Base-by-base conservation (phyloP, 768 basidiomycete species). In the Tricholomella constricta region DNA sequence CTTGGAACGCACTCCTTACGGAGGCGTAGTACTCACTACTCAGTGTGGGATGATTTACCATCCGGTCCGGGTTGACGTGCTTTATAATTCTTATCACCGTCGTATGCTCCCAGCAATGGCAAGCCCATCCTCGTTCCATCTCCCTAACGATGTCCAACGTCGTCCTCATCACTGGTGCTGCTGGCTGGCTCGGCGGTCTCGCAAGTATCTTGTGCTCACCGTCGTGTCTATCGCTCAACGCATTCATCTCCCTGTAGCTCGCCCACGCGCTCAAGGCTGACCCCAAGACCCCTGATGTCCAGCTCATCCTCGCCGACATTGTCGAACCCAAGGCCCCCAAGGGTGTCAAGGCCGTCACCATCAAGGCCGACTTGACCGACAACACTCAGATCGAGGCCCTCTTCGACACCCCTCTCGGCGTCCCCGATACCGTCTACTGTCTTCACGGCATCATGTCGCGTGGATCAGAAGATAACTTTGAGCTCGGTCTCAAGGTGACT, bases 381-480 rank as follows among this genome's bases (percentile, higher is more conserved):
- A 62, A 57, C 22, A 48, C 59, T 14, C 65, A 75, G 45, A 62
- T 71, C 29, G 68, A 77, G 29, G 55, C 54, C 1, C 60, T 79
- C 10, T 79, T 79, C 62, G 58, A 62, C 17, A 77, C 74, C 9
- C 45, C 63, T 22, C 64, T 72, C 34, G 77, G 76, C 14, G 56
- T 74, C 4, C 77, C 76, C 0, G 73, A 75, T 54, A 74, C 72
- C 6, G 64, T 79, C 17, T 79, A 79, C 56, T 79, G 77, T 51
- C 64, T 79, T 22, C 78, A 81, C 60, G 84, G 84, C 2, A 81
- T 84, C 59, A 84, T 85, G 84, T 83, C 81, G 22, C 78, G 82
- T 14, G 81, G 81, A 31, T 75, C 81, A 14, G 84, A 85, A 62
- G 79, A 81, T 52, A 75, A 82, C 56, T 84, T 85, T 62, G 79